A percentile compares a stretch with the other conserved stretches of the same genome.
Conservation (phyloP, 2,329 filamentous ascomycete genomes). For the Gaeumannomyces sp. region DNA sequence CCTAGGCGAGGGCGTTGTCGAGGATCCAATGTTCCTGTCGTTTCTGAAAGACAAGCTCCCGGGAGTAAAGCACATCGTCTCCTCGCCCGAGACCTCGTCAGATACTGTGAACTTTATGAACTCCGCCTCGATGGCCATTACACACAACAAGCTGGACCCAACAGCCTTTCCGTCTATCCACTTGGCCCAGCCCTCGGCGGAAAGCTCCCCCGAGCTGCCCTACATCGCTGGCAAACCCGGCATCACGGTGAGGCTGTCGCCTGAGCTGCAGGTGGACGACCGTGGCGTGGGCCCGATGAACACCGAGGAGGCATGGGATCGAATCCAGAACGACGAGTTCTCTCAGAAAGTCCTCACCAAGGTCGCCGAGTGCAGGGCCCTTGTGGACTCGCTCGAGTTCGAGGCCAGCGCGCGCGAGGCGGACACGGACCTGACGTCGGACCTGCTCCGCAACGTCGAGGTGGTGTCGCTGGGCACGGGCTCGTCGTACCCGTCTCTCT, state of each 20-base stretch:
- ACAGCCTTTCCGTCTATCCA: constrained; percentile 53
- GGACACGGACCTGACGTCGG: constrained; percentile 27
- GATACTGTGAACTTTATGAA: constrained; percentile 70
- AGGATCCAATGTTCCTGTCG: constrained; percentile 54
- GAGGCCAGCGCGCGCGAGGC: constrained; percentile 41
- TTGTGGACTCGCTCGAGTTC: constrained; percentile 47
- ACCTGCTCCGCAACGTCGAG: constrained; percentile 47
- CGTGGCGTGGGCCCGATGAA: constrained; percentile 44
- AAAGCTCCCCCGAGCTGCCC: constrained; percentile 38
- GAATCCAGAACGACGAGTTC: not conserved
- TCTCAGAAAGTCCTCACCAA: constrained; percentile 27
- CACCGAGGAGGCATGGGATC: constrained; percentile 31
- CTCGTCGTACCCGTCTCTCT: constrained; percentile 83
- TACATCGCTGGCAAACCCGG: constrained; percentile 33
- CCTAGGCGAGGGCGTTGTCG: constrained; percentile 61
- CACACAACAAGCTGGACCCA: constrained; percentile 66
- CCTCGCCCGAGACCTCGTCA: constrained; percentile 65
- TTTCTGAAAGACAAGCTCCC: constrained; percentile 59
- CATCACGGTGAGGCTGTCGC: constrained; percentile 40
- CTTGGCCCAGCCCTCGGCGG: not conserved
- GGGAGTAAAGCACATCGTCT: constrained; percentile 67
- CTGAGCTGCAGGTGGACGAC: constrained; percentile 38
- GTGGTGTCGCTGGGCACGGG: constrained; percentile 87
- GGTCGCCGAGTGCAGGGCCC: constrained; percentile 36
- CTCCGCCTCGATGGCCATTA: constrained; percentile 58